Evolutionary conservation across 2,329 filamentous ascomycete species (phyloP).

Genomic region (Pseudogymnoascus sp.): DNA sequence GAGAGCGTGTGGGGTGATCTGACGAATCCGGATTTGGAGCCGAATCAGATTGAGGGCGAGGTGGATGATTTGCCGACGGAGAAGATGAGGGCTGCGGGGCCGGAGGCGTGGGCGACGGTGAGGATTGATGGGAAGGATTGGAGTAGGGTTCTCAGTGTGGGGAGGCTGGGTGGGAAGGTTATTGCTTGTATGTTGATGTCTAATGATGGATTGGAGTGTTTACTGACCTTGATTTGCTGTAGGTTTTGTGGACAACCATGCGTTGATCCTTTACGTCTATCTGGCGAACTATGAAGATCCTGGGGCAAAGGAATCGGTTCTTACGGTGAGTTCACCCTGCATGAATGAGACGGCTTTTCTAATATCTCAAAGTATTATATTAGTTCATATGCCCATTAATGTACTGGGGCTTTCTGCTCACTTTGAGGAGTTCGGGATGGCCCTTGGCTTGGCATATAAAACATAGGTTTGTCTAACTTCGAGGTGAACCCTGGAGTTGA

Average conservation of each 20-base stretch:
- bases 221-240: conserved; percentile 17
- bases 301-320: not conserved
- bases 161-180: conserved; percentile 78
- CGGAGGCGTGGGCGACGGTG: conserved; percentile 81
- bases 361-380: not conserved
- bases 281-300: conserved; percentile 47
- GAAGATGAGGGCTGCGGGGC: conserved; percentile 66
- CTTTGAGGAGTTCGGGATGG: not conserved
- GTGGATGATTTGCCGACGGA: conserved; percentile 68
- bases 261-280: conserved; percentile 77
- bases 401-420: not conserved
- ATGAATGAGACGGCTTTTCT: not conserved
- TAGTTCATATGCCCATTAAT: not conserved
- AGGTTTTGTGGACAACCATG: conserved; percentile 70
- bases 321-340: not conserved
- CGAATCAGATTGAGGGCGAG: conserved; percentile 59
- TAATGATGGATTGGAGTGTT: not conserved
- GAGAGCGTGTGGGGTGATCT: conserved; percentile 79
- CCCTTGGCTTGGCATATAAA: not conserved
- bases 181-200: conserved; percentile 64
- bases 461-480: not conserved
- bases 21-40: conserved; percentile 81
- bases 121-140: conserved; percentile 90
- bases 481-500: not conserved
- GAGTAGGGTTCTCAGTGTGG: conserved; percentile 89